Conservation (phyloP, 345 rosid species). For the Pseudoturritis turrita region DNA sequence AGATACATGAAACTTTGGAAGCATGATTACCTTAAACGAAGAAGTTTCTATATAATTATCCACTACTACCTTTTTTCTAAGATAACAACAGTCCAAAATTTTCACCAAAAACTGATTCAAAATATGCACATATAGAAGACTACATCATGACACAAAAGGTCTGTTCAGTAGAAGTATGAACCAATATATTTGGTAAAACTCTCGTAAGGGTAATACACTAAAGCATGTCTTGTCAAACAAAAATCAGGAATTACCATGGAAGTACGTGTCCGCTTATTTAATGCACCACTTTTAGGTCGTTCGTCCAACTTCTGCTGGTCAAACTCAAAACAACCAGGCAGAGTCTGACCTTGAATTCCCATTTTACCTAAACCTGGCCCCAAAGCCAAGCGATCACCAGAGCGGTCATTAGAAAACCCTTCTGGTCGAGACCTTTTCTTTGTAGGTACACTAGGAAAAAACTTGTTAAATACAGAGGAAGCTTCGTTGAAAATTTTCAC, state of each 20-base stretch:
- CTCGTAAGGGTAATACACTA: background rate
- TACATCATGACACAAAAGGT: slow-evolving; percentile 2
- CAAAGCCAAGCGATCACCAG: slow-evolving; percentile 54
- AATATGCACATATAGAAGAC: background rate
- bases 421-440: slow-evolving; percentile 91
- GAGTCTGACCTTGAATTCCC: slow-evolving; percentile 66
- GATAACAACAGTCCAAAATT: background rate
- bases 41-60: background rate
- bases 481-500: slow-evolving; percentile 71
- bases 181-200: slow-evolving; percentile 3
- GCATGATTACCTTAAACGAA: background rate
- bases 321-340: slow-evolving; percentile 55
- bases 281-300: slow-evolving; percentile 58
- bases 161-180: slow-evolving; percentile 2
- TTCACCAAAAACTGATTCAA: background rate
- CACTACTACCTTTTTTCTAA: background rate
- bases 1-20: background rate
- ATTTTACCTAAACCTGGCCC: slow-evolving; percentile 63
- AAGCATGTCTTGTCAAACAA: slow-evolving; percentile 28
- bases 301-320: slow-evolving; percentile 77
- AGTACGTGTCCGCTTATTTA: slow-evolving; percentile 91
- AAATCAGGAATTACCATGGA: slow-evolving; percentile 75
- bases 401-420: slow-evolving; percentile 56
- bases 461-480: slow-evolving; percentile 72
- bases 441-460: slow-evolving; percentile 62